phyloP scores from a whole-genome alignment of 768 basidiomycete species.

The Panellus pusillus region DNA sequence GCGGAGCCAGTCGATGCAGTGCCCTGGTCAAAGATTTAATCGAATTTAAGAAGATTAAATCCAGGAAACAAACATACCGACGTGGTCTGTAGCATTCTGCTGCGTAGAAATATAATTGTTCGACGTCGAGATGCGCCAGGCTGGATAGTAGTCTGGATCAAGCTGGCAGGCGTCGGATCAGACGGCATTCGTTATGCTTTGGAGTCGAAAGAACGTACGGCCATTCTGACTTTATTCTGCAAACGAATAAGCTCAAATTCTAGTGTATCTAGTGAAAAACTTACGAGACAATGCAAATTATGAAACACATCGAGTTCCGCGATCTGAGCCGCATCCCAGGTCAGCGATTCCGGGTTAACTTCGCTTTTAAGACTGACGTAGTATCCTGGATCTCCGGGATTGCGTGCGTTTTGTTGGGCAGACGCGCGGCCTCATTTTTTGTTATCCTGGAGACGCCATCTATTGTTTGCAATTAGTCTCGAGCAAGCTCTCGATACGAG shows the following conservation, averaged over 20 bases:
- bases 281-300: conserved; percentile 20
- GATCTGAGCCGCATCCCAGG: too few relatives aligned
- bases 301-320: conserved; percentile 17
- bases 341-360: too few relatives aligned
- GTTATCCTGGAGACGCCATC: conserved; percentile 1
- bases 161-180: background rate
- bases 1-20: conserved; percentile 4
- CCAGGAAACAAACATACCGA: background rate
- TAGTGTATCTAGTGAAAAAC: too few relatives aligned
- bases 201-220: background rate
- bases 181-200: too few relatives aligned
- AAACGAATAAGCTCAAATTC: too few relatives aligned
- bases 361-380: conserved; percentile 11
- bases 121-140: background rate
- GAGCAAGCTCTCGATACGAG: too few relatives aligned
- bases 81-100: background rate
- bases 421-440: background rate
- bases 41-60: background rate
- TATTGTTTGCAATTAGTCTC: too few relatives aligned
- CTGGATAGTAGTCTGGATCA: conserved; percentile 14
- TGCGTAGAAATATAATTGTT: too few relatives aligned
- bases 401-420: conserved; percentile 1
- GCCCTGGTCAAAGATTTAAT: background rate
- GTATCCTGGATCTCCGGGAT: conserved; percentile 17
- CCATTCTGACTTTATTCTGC: background rate